A percentile compares a stretch with the other conserved stretches of the same genome.
Conservation (phyloP, 2,329 filamentous ascomycete species). For the Lecanicillium sp. region DNA sequence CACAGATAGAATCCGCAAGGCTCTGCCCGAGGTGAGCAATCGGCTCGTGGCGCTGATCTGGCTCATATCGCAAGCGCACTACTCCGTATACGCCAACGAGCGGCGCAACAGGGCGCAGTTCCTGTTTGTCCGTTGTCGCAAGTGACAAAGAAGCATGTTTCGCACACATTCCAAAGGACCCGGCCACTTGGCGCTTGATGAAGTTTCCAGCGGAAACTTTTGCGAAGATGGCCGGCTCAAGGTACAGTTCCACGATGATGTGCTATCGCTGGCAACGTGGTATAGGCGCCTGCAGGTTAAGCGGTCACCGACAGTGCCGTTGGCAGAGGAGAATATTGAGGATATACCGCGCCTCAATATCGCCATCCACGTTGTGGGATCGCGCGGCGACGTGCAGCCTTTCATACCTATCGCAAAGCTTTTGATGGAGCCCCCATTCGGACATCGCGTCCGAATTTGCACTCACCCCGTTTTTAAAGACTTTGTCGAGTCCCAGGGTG, state of each 20-base stretch:
- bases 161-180: slow-evolving; percentile 13
- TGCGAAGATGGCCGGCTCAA: slow-evolving; percentile 14
- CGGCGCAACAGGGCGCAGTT: too few species aligned
- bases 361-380: slow-evolving; percentile 16
- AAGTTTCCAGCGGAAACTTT: slow-evolving; percentile 11
- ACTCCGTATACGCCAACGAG: too few species aligned
- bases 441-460: slow-evolving; percentile 48
- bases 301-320: slow-evolving; percentile 1
- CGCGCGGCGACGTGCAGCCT: slow-evolving; percentile 13
- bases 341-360: slow-evolving; percentile 12
- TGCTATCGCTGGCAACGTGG: slow-evolving; percentile 4
- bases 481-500: slow-evolving; percentile 42
- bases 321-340: background rate
- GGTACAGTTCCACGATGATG: slow-evolving; percentile 12
- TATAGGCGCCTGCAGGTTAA: slow-evolving; percentile 4
- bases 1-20: too few species aligned
- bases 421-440: slow-evolving; percentile 21
- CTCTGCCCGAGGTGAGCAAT: too few species aligned
- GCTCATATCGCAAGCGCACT: too few species aligned
- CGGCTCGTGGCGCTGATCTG: too few species aligned
- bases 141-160: background rate
- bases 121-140: too few species aligned
- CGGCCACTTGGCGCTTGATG: slow-evolving; percentile 12
- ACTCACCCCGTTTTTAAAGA: slow-evolving; percentile 47
- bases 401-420: slow-evolving; percentile 8